phyloP scores from a whole-genome alignment of 352 stramenopile genomes.

The Peronospora destructor region DNA sequence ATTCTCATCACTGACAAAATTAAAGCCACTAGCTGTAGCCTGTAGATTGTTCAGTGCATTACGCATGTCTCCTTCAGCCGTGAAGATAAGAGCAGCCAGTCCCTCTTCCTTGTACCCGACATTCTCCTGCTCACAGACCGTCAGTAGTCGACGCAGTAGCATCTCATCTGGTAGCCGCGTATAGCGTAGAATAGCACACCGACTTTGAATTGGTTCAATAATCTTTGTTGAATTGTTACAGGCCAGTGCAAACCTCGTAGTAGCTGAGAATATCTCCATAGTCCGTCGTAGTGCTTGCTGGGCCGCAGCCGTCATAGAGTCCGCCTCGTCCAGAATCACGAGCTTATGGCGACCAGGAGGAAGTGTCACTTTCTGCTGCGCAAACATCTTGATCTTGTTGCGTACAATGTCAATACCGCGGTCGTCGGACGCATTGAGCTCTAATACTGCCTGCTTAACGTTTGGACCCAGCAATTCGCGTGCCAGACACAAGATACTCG shows the following conservation, averaged over 20 bases:
- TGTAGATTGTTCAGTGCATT: conserved; percentile 99
- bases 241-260: conserved; percentile 96
- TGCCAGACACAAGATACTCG: conserved; percentile 88
- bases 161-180: conserved; percentile 93
- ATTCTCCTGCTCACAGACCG: conserved; percentile 91
- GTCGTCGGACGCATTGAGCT: conserved; percentile 98
- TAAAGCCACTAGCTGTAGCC: conserved; percentile 92
- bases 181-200: conserved; percentile 97
- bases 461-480: conserved; percentile 79
- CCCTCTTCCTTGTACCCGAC: conserved; percentile 86
- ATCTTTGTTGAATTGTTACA: conserved; percentile 99
- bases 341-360: conserved; percentile 93
- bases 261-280: conserved; percentile 98
- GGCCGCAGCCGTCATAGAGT: conserved; percentile 96
- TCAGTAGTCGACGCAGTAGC: conserved; percentile 89
- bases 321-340: conserved; percentile 98
- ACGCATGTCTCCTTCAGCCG: conserved; percentile 97
- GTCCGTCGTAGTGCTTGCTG: conserved; percentile 96
- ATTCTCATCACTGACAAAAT: conserved; percentile 92
- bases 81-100: conserved; percentile 97
- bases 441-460: conserved; percentile 90
- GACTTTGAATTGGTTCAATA: conserved; percentile 98
- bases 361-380: conserved; percentile 96
- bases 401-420: conserved; percentile 85
- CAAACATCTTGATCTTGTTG: conserved; percentile 99